These are phyloP conservation scores for Teratosphaeria viscida DNA, from an alignment of 2,329 filamentous ascomycete species.

Conservation along the genomic window DNA sequence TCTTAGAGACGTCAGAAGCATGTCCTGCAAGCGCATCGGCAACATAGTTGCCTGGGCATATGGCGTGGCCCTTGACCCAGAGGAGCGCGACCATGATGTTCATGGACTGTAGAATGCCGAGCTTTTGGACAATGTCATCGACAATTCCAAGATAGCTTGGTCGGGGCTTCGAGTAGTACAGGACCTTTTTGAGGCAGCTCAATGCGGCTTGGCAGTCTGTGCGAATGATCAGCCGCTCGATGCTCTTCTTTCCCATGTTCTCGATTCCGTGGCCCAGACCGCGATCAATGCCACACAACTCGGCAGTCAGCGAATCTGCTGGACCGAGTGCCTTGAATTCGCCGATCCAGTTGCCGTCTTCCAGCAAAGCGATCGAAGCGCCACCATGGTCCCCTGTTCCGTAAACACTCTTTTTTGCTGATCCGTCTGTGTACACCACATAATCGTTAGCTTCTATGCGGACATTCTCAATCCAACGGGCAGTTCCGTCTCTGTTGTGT, in stretches of 20 bases:
- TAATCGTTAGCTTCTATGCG: neutral
- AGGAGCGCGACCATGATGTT: neutral
- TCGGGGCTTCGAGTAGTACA: neutral
- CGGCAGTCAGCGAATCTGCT: neutral
- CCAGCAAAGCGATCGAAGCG: neutral
- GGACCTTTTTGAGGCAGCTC: neutral
- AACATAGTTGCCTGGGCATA: neutral
- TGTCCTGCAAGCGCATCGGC: neutral
- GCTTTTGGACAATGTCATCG: neutral
- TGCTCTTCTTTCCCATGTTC: neutral
- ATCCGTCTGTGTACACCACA: neutral
- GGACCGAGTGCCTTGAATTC: neutral
- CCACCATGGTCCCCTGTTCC: neutral
- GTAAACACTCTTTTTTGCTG: neutral
- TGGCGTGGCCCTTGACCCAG: neutral
- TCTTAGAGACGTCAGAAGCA: neutral
- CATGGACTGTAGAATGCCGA: neutral
- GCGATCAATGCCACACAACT: neutral
- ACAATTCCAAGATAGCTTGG: neutral
- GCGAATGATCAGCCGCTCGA: neutral
- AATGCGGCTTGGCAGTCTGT: neutral
- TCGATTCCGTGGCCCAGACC: neutral
- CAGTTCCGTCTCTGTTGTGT: neutral
- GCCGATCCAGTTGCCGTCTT: neutral
- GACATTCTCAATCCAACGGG: neutral